Evolutionary conservation across 1,139 yeast species (phyloP).

Genomic region (Saccharomycopsis hybrid): DNA sequence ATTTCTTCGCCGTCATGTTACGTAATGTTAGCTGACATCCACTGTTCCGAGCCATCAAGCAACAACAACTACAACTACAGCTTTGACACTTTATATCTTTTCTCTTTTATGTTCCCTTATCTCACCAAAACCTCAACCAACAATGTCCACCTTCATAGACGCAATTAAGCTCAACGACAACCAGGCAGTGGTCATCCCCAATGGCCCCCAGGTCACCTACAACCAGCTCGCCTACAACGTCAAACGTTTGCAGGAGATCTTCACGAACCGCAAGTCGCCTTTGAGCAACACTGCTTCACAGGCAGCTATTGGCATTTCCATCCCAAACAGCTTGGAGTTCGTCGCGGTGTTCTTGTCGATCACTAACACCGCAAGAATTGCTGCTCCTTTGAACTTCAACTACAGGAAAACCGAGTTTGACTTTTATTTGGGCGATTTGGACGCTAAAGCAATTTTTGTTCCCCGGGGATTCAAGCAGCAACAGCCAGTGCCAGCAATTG

Average conservation of each 20-base stretch:
- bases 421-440: conserved; percentile 53
- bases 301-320: conserved; percentile 49
- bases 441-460: conserved; percentile 49
- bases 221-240: conserved; percentile 34
- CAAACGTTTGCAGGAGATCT: conserved; percentile 38
- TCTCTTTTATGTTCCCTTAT: too few species aligned
- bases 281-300: conserved; percentile 30
- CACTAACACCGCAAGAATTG: conserved; percentile 47
- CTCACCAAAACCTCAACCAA: too few species aligned
- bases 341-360: conserved; percentile 47
- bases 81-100: too few species aligned
- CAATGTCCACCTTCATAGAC: conserved; percentile 27
- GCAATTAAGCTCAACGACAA: conserved; percentile 31
- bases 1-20: too few species aligned
- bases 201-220: conserved; percentile 33
- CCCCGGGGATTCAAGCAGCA: conserved; percentile 39
- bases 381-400: conserved; percentile 60
- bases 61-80: too few species aligned
- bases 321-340: conserved; percentile 55
- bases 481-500: conserved; percentile 3
- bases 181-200: conserved; percentile 36
- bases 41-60: too few species aligned
- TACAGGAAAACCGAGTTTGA: conserved; percentile 55
- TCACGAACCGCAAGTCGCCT: conserved; percentile 35
- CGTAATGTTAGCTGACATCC: too few species aligned